Base-by-base conservation (phyloP, 352 stramenopile genomes). In the Lagenidium sp. region DNA sequence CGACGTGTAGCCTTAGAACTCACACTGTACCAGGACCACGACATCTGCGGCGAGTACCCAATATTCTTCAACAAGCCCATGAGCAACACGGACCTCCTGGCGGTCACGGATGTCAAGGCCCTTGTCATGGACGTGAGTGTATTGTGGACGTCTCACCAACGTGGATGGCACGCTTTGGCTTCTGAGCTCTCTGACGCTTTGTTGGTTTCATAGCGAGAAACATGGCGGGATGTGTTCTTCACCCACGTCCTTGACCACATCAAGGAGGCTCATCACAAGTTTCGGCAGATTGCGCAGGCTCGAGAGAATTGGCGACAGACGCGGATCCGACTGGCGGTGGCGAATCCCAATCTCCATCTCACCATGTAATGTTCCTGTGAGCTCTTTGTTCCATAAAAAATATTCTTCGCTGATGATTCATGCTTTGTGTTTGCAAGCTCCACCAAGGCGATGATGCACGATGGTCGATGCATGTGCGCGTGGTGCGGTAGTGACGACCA, bases 371-470 rank as follows among this genome's bases (percentile, higher is more conserved):
- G n/a, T n/a, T n/a, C n/a, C n/a, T n/a, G n/a, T n/a, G n/a, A n/a
- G n/a, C n/a, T n/a, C n/a, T n/a, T n/a, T n/a, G n/a, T n/a, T n/a
- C n/a, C n/a, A n/a, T n/a, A n/a, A n/a, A n/a, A n/a, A n/a, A n/a
- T n/a, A n/a, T n/a, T n/a, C n/a, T 43, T 28, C 21, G 1, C 5
- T 23, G 16, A 32, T 53, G 37, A 36, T 21, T 36, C n/a, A 38
- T 21, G 19, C 22, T 10, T 30, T 50, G 22, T 21, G 19, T 40
- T 23, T 20, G 11, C 18, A 44, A 91, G 79, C 21, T 84, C 79
- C 0, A 89, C 79, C 5, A 85, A 82, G 35, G 63, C 65, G 19
- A 89, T 91, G 79, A 89, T 91, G 79, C 66, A 81, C 48, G 76
- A 91, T 30, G 79, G 71, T n/a, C 77, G 82, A 41, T 87, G 75